Base-by-base conservation (phyloP, 768 basidiomycete genomes). In the Tylopilus subfusipes region DNA sequence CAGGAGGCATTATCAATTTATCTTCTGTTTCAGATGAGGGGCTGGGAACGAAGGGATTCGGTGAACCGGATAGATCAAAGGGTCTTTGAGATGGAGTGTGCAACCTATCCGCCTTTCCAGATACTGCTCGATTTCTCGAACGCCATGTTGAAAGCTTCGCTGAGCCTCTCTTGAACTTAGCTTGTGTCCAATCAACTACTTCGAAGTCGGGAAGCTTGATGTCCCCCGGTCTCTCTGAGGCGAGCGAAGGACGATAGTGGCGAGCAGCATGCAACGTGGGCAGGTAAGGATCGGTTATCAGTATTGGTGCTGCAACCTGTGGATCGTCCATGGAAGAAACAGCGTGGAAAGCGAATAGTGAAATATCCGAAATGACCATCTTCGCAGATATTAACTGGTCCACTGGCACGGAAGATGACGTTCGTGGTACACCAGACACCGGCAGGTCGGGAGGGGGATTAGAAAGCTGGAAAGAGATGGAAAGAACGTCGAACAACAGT, bases 201-300 rank as follows among this genome's bases (percentile, higher is more conserved):
- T 80, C 78, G 56, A 92, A 84, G 13, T 66, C 67, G 1, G 89
- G 87, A 43, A 86, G 71, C 5, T 53, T 53, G 38, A 68, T 54
- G 21, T 62, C 53, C 19, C 47, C 48, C n/a, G 65, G 65, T 42
- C 48, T 56, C 36, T 61, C 58, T 22, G 54, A 58, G 51, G 52
- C 42, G 10, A 69, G 56, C 36, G 66, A 65, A 21, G 80, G 80
- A 51, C 81, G 79, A 39, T 63, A 45, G 62, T 82, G 81, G 7
- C 56, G 53, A 19, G 66, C 48, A 33, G 75, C 59, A 67, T 88
- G 88, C 56, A 89, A 87, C 7, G 69, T 70, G 14, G 75, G 65
- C 18, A 95, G 79, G 57, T 82, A 70, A n/a, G 77, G 78, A 63
- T 95, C 93, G 11, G 83, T 84, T 45, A 93, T 79, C 18, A 96